A percentile compares a stretch with the other conserved stretches of the same genome.
Conservation (phyloP, 441 rosid genomes). For the Erodium texanum region DNA sequence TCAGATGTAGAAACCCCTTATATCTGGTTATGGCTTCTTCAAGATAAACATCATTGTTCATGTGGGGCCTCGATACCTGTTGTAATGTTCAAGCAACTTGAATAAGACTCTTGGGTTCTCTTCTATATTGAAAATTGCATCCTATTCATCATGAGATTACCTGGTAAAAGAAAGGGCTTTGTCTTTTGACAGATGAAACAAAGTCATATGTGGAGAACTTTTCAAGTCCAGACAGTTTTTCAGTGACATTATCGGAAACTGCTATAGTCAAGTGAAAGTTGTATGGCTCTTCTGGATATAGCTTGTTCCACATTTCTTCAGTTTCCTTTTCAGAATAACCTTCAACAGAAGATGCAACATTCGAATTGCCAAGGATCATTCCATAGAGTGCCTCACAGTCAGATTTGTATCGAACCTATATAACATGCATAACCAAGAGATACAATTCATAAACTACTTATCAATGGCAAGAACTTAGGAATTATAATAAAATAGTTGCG, state of each 20-base stretch:
- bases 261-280: constrained; percentile 19
- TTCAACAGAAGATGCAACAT: constrained; percentile 52
- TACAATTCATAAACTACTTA: not conserved
- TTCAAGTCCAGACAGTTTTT: constrained; percentile 3
- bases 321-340: constrained; percentile 39
- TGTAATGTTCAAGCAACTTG: not conserved
- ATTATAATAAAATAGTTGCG: no score
- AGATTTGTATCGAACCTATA: constrained; percentile 63
- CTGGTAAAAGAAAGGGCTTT: constrained; percentile 83
- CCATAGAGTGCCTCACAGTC: constrained; percentile 72
- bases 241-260: not conserved
- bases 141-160: constrained; percentile 25
- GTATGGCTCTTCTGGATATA: constrained; percentile 69
- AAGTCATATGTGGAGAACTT: constrained; percentile 55
- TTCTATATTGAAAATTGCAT: not conserved
- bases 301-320: constrained; percentile 55
- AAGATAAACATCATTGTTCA: constrained; percentile 48
- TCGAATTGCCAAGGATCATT: constrained; percentile 44
- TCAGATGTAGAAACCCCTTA: constrained; percentile 72
- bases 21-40: constrained; percentile 79
- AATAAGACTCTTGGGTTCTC: not conserved
- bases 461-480: not conserved
- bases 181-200: constrained; percentile 77
- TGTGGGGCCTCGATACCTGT: constrained; percentile 53
- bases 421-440: constrained; percentile 8